Evolutionary conservation across 208 protist genomes (phyloP).

Genomic region (Trypanosomatidae sp.): DNA sequence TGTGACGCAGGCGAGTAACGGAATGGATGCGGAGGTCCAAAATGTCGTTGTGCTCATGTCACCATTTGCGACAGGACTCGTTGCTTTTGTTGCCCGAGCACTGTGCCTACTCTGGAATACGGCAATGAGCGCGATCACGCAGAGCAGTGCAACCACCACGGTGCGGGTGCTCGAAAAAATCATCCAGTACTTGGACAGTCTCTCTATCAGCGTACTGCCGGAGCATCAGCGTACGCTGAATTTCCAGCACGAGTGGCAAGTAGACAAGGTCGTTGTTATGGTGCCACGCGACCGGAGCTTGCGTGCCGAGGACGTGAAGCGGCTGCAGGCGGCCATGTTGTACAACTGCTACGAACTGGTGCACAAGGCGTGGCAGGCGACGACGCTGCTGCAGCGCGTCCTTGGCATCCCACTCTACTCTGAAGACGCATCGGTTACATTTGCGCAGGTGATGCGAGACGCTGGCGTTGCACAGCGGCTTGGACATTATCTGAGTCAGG

Average conservation of each 20-base stretch:
- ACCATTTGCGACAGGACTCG: slow-evolving; percentile 60
- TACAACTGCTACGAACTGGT: slow-evolving; percentile 42
- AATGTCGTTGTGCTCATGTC: slow-evolving; percentile 70
- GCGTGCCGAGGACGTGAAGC: slow-evolving; percentile 42
- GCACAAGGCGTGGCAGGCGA: slow-evolving; percentile 59
- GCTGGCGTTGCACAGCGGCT: slow-evolving; percentile 62
- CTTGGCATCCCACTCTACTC: slow-evolving; percentile 45
- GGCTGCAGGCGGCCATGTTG: slow-evolving; percentile 46
- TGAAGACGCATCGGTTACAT: slow-evolving; percentile 57
- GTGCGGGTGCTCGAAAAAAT: slow-evolving; percentile 23
- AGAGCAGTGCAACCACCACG: slow-evolving; percentile 10
- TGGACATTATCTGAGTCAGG: slow-evolving; percentile 53
- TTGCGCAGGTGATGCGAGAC: slow-evolving; percentile 79
- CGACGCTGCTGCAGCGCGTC: slow-evolving; percentile 56
- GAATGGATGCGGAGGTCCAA: slow-evolving; percentile 11
- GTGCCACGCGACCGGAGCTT: slow-evolving; percentile 35
- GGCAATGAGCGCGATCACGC: slow-evolving; percentile 34
- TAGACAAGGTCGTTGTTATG: slow-evolving; percentile 37
- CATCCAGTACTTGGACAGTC: slow-evolving; percentile 31
- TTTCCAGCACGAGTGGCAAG: slow-evolving; percentile 47
- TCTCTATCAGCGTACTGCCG: slow-evolving; percentile 25
- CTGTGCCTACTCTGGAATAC: slow-evolving; percentile 76
- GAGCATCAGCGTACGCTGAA: slow-evolving; percentile 30
- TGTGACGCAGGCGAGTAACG: slow-evolving; percentile 38
- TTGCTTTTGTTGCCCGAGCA: slow-evolving; percentile 59